Evolutionary conservation across 208 protist genomes (phyloP), one percentile per base, ranked within the genome.

Genomic region (Angomonas ambiguus): DNA sequence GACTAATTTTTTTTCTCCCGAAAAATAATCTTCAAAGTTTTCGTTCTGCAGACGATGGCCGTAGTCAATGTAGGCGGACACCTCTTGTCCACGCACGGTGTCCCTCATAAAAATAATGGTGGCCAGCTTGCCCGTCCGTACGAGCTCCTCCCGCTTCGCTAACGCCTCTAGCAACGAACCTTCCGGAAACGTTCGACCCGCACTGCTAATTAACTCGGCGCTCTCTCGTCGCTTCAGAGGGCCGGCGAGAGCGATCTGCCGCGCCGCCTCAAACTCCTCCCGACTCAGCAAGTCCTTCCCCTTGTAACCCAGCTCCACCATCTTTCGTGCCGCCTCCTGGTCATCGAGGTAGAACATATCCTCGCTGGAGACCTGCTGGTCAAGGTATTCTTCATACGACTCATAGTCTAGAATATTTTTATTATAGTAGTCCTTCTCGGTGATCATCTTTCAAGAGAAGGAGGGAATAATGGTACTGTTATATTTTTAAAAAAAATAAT

Each of bases 11-110:
- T 96, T 96, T 51, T 87, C 77, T 27, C 80, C 71, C 20, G 56
- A 76, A 72, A 98, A 98, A 78, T 98, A 98, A 31, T 81, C 79
- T 65, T 96, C 85, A 67, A 98, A 99, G 80, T 98, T 87, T 57
- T 99, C 97, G 8, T 83, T 84, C 59, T 88, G 93, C 10, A 98
- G 80, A 18, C 97, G 82, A 53, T 99, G 92, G 2, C 88, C 97
- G 65, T 97, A 99, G 82, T 99, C 98, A 65, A 99, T 99, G 83
- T 99, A 99, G 6, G 96, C 95, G 22, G 91, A 98, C 35, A 99
- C 94, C 81, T 99, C 98, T 67, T 99, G 97, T 11, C 97, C 97
- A 22, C 89, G 91, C 16, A 96, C 98, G 18, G 89, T 95, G 80
- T 98, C 96, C 35, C 98, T 80, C 16, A 99, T 88, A 67, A 99